Percentiles rank a stretch among this genome's conserved stretches.
phyloP scores from a whole-genome alignment of 164 flowering plant genomes.

The Magnolia changhungtana region DNA sequence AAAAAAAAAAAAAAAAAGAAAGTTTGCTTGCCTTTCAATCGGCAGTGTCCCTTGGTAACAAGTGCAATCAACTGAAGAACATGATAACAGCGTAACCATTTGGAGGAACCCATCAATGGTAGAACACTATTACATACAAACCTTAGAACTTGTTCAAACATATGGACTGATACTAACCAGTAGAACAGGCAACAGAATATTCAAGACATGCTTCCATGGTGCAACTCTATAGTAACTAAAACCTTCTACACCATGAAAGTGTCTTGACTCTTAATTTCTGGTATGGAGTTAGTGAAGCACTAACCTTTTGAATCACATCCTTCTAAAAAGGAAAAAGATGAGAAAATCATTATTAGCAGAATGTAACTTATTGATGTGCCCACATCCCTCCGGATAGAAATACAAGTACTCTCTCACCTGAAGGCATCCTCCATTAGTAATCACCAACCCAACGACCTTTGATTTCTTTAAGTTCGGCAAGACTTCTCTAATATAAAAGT shows the following conservation, averaged over 20 bases:
- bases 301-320: not conserved
- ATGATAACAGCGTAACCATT: too few relatives aligned
- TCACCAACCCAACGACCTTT: constrained; percentile 67
- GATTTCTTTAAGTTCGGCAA: constrained; percentile 60
- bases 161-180: too few relatives aligned
- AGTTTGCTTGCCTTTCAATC: too few relatives aligned
- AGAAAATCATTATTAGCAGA: not conserved
- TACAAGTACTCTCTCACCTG: constrained; percentile 48
- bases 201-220: too few relatives aligned
- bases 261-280: not conserved
- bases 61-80: too few relatives aligned
- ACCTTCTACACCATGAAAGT: not conserved
- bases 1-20: too few relatives aligned
- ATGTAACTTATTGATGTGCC: not conserved
- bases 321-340: not conserved
- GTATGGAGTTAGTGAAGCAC: not conserved
- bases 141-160: too few relatives aligned
- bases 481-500: constrained; percentile 54
- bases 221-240: too few relatives aligned
- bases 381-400: not conserved
- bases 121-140: too few relatives aligned
- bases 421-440: constrained; percentile 77
- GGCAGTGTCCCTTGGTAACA: too few relatives aligned
- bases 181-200: too few relatives aligned
- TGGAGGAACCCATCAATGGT: too few relatives aligned